Evolutionary conservation across 495 filamentous ascomycete species (phyloP).

Genomic region (Penicillium longicatenatum): DNA sequence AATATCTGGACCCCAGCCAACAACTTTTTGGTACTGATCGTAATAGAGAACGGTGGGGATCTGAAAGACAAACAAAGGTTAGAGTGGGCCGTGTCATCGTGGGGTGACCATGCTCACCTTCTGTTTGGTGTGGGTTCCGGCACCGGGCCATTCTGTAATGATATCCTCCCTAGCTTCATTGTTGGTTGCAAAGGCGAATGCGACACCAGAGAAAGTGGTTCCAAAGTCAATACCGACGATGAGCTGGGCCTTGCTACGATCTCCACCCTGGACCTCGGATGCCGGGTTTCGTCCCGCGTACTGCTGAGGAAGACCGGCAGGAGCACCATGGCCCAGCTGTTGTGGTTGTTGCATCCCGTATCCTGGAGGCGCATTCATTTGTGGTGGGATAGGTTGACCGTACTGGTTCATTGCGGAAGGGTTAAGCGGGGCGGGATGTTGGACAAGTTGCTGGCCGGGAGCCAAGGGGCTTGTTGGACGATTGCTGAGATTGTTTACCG

Average conservation of each 20-base stretch:
- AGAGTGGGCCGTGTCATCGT: neutral
- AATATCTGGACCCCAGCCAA: slow-evolving; percentile 81
- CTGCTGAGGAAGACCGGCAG: slow-evolving; percentile 35
- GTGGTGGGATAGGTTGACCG: slow-evolving; percentile 45
- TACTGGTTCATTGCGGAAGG: slow-evolving; percentile 52
- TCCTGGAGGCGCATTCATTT: slow-evolving; percentile 54
- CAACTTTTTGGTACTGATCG: slow-evolving; percentile 80
- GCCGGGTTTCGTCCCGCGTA: slow-evolving; percentile 55
- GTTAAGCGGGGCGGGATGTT: slow-evolving; percentile 73
- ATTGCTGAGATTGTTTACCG: slow-evolving; percentile 47
- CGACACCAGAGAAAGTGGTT: slow-evolving; percentile 78
- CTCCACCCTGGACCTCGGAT: slow-evolving; percentile 83
- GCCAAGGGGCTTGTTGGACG: slow-evolving; percentile 60
- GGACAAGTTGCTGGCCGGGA: slow-evolving; percentile 60
- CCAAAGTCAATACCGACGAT: slow-evolving; percentile 77
- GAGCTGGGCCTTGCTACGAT: slow-evolving; percentile 68
- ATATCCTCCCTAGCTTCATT: slow-evolving; percentile 77
- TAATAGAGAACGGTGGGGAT: slow-evolving; percentile 83
- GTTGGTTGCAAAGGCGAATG: slow-evolving; percentile 78
- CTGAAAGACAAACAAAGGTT: slow-evolving; percentile 35
- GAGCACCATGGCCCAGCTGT: slow-evolving; percentile 44
- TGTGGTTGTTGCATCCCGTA: slow-evolving; percentile 49
- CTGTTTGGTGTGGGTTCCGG: slow-evolving; percentile 75
- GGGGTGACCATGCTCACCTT: slow-evolving; percentile 51
- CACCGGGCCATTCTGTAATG: slow-evolving; percentile 78